Evolutionary conservation across 805 yeast genomes (phyloP).

Genomic region (Myxozyma vanderwaltii): DNA sequence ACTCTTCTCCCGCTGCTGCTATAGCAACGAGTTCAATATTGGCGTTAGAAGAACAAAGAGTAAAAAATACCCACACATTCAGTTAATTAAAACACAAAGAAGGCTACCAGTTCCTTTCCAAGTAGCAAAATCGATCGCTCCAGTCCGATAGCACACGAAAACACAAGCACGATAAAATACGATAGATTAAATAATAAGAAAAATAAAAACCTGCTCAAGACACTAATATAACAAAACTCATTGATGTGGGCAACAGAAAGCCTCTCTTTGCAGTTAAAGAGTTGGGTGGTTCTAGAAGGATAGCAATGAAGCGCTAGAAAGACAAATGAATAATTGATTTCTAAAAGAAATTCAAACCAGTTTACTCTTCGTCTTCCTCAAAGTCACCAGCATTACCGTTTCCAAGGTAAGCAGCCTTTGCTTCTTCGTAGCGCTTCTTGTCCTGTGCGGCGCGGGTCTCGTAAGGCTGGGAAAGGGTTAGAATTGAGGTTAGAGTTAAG

Average conservation of each 20-base stretch:
- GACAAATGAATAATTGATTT: too few relatives aligned
- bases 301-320: too few relatives aligned
- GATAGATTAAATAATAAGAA: slow-evolving; percentile 9
- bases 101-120: slow-evolving; percentile 6
- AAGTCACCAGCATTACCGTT: slow-evolving; percentile 45
- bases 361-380: slow-evolving; percentile 37
- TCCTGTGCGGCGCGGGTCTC: slow-evolving; percentile 92
- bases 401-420: slow-evolving; percentile 80
- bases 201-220: slow-evolving; percentile 1
- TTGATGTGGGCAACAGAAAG: not conserved
- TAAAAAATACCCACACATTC: not conserved
- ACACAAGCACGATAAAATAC: not conserved
- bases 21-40: too few relatives aligned
- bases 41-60: slow-evolving; percentile 2
- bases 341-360: not conserved
- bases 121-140: slow-evolving; percentile 9
- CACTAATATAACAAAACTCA: slow-evolving; percentile 9
- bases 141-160: slow-evolving; percentile 10
- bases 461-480: slow-evolving; percentile 56
- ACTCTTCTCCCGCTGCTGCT: too few relatives aligned
- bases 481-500: not conserved
- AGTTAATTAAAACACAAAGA: slow-evolving; percentile 21
- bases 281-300: too few relatives aligned
- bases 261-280: not conserved
- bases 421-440: slow-evolving; percentile 96